Evolutionary conservation across 1,284 basidiomycete genomes (phyloP).

Genomic region (Mycosarcoma maydis): DNA sequence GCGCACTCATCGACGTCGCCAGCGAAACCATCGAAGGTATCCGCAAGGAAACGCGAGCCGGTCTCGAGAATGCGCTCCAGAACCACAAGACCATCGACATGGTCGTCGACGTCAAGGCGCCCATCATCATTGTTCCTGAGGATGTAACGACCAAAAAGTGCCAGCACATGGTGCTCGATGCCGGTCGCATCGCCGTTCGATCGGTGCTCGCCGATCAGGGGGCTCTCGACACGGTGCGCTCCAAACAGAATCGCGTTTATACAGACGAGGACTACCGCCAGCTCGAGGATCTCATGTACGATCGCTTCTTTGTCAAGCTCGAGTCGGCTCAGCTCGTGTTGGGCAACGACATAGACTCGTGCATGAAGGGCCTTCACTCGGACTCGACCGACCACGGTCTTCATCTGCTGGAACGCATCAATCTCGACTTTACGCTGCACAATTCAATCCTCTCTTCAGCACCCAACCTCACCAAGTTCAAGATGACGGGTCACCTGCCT

Average conservation of each 20-base stretch:
- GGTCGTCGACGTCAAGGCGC: slow-evolving; percentile 94
- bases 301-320: slow-evolving; percentile 85
- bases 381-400: slow-evolving; percentile 71
- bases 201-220: slow-evolving; percentile 89
- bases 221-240: slow-evolving; percentile 80
- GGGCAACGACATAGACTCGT: slow-evolving; percentile 84
- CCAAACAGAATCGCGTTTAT: slow-evolving; percentile 87
- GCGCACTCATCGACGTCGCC: slow-evolving; percentile 77
- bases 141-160: slow-evolving; percentile 78
- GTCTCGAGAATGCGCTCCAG: slow-evolving; percentile 91
- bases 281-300: slow-evolving; percentile 95
- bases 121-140: slow-evolving; percentile 96
- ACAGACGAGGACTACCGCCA: slow-evolving; percentile 86
- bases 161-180: slow-evolving; percentile 91
- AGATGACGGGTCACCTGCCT: slow-evolving; percentile 89
- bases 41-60: slow-evolving; percentile 92
- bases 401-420: slow-evolving; percentile 89
- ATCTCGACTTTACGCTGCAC: slow-evolving; percentile 87
- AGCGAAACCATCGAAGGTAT: slow-evolving; percentile 94
- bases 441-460: slow-evolving; percentile 92
- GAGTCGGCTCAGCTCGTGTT: slow-evolving; percentile 91
- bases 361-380: slow-evolving; percentile 73
- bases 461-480: slow-evolving; percentile 86
- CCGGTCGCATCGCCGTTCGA: slow-evolving; percentile 93
- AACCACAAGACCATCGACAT: slow-evolving; percentile 95